These are phyloP conservation scores for Paecilomyces fulvus DNA, from an alignment of 2,329 filamentous ascomycete species.

Conservation along the genomic window DNA sequence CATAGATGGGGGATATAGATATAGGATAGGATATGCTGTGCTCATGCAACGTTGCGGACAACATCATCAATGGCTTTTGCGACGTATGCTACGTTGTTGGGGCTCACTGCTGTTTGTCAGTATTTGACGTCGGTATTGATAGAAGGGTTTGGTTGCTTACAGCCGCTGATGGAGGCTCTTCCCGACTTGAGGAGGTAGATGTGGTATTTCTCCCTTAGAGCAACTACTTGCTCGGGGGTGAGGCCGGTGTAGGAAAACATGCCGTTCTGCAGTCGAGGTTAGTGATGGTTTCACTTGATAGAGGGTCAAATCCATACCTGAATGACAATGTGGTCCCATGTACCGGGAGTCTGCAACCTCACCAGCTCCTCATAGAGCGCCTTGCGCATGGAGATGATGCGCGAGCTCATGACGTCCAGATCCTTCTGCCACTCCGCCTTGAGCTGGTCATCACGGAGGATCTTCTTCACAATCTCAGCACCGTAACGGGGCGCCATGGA, in stretches of 20 bases:
- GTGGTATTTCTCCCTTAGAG: constrained; percentile 34
- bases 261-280: constrained; percentile 42
- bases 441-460: constrained; percentile 69
- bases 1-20: neutral
- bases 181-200: constrained; percentile 35
- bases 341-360: constrained; percentile 73
- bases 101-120: constrained; percentile 23
- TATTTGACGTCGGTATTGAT: neutral
- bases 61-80: constrained; percentile 30
- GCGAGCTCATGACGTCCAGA: constrained; percentile 81
- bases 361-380: constrained; percentile 72
- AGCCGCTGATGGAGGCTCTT: constrained; percentile 31
- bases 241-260: constrained; percentile 79
- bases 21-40: neutral
- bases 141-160: constrained; percentile 16
- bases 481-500: constrained; percentile 67
- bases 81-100: constrained; percentile 32
- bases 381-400: constrained; percentile 85
- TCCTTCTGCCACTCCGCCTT: constrained; percentile 88
- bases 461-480: constrained; percentile 70
- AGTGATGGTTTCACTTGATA: constrained; percentile 2
- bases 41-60: constrained; percentile 25
- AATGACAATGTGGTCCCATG: constrained; percentile 96
- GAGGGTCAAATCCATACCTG: constrained; percentile 54
- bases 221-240: constrained; percentile 35